Percentiles rank a stretch among this genome's conserved stretches.
Evolutionary conservation across 164 flowering plant genomes (phyloP).

Genomic region (Piper longum): DNA sequence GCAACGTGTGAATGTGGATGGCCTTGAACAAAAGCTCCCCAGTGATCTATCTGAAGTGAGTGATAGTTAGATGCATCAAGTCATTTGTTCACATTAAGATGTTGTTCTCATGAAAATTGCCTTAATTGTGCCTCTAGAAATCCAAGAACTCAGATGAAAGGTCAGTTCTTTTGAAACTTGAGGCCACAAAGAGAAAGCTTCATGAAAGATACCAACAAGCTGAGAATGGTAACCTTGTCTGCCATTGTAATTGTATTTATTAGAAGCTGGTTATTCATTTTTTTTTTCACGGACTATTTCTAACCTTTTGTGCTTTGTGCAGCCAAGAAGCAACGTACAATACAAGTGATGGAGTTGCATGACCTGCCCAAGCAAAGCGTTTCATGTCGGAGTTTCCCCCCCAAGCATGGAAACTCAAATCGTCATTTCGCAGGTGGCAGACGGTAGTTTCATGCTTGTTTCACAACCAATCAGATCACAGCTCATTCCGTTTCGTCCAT

Average conservation of each 20-base stretch:
- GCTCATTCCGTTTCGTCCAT: constrained; percentile 6
- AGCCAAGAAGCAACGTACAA: constrained; percentile 78
- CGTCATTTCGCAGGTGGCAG: constrained; percentile 43
- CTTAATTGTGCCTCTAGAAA: constrained; percentile 20
- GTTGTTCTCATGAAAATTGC: not conserved
- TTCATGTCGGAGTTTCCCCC: constrained; percentile 25
- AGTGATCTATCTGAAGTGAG: constrained; percentile 34
- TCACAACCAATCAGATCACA: not conserved
- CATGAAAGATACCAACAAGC: constrained; percentile 71
- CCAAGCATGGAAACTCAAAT: constrained; percentile 38
- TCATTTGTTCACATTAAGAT: not conserved
- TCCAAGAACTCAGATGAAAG: constrained; percentile 27
- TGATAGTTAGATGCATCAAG: not conserved
- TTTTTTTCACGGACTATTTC: not conserved
- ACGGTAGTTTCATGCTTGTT: constrained; percentile 9
- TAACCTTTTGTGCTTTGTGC: constrained; percentile 4
- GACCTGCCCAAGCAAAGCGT: constrained; percentile 61
- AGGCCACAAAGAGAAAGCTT: constrained; percentile 56
- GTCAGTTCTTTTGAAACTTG: constrained; percentile 35
- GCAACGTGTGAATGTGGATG: constrained; percentile 12
- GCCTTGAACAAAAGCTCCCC: constrained; percentile 24
- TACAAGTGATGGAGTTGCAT: constrained; percentile 68
- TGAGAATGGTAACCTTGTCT: constrained; percentile 41
- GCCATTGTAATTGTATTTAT: no score
- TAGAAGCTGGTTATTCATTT: no score